A percentile compares a stretch with the other conserved stretches of the same genome.
Evolutionary conservation across 208 protist genomes (phyloP).

Genomic region (Trichomonas vaginalis): DNA sequence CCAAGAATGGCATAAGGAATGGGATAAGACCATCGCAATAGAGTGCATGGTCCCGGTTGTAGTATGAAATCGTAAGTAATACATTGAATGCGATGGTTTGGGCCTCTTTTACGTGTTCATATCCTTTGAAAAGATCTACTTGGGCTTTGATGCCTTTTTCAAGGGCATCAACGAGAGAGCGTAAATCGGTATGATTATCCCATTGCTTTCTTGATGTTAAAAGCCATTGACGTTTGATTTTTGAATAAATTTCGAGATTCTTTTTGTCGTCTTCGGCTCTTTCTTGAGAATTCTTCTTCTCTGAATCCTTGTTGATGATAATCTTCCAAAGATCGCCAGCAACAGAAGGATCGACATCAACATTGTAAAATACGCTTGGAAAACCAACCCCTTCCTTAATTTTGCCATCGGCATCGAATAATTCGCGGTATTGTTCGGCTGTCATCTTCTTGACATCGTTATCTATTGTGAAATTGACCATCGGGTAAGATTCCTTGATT

Average conservation of each 20-base stretch:
- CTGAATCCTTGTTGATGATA: not conserved
- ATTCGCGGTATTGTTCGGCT: not conserved
- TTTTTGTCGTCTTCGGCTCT: not conserved
- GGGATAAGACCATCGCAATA: not conserved
- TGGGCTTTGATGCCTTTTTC: not conserved
- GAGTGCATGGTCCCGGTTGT: not conserved
- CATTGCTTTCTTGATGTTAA: not conserved
- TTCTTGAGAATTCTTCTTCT: not conserved
- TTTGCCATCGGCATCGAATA: not conserved
- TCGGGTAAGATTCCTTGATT: not conserved
- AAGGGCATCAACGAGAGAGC: not conserved
- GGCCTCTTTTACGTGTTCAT: not conserved
- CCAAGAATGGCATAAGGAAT: not conserved
- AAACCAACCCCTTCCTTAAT: not conserved
- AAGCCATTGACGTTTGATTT: not conserved
- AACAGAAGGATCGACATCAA: not conserved
- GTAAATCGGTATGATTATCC: not conserved
- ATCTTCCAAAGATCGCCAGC: not conserved
- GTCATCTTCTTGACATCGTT: not conserved
- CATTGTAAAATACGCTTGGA: not conserved
- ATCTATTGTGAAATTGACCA: not conserved
- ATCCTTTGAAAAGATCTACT: not conserved
- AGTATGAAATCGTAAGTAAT: not conserved
- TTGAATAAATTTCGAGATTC: not conserved
- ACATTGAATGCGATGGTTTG: not conserved